Base-by-base conservation (phyloP, 441 rosid genomes). In the Pelargonium fulgidum region DNA sequence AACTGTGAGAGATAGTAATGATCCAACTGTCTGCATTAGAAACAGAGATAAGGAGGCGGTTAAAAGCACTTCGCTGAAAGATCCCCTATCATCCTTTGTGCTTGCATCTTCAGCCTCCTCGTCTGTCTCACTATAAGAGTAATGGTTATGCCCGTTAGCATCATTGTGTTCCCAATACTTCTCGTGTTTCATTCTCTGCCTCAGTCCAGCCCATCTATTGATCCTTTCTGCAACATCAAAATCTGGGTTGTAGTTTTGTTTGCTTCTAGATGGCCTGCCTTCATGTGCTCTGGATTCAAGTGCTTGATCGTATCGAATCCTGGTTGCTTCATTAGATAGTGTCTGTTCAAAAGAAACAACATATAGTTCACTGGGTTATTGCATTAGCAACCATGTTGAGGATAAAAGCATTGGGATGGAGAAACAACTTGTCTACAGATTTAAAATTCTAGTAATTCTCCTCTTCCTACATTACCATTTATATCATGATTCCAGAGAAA, bases 1-100 rank as follows among this genome's bases (percentile, higher is more conserved):
- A 68, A 84, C 84, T 4, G 91, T 70, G 58, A 89, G 90, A 26
- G 97, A 91, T 56, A 84, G 73, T 16, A 29, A 80, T 66, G 78
- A 72, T 3, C 98, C 97, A 1, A 54, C 22, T 16, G 61, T 54
- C 61, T 54, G 17, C 61, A 54, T 54, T 54, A 54, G 24, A 54
- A 54, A 54, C 24, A 54, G 61, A 54, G 61, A 16, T 54, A 54
- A 4, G 11, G 1, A 83, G 17, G 81, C 77, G 16, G 90, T 84
- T 79, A 73, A 72, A 70, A 91, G 81, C 59, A 81, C 90, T 79
- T 83, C 79, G 10, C 16, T 70, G 24, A 54, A 54, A 16, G 61
- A 6, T 2, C 22, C 22, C 22, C 61, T 52, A 20, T 0, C 59
- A n/a, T 16, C 17, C 59, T 52, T 19, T 52, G 59, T 14, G 59